These are phyloP conservation scores for Boletus mariae DNA, from an alignment of 1,284 basidiomycete genomes.

Conservation along the genomic window DNA sequence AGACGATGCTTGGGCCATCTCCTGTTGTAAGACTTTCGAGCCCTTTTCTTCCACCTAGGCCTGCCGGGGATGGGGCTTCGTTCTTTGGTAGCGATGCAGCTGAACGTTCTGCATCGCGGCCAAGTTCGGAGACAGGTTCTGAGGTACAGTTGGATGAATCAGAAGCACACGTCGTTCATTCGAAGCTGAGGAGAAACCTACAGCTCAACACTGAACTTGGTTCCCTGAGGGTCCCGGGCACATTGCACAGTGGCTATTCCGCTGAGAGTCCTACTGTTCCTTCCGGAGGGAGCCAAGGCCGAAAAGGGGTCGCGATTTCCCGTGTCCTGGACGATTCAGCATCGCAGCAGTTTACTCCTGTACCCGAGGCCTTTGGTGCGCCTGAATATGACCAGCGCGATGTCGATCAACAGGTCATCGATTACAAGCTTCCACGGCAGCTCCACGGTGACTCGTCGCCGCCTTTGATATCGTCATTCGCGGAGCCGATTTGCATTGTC, in stretches of 20 bases:
- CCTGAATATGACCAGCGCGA: slow-evolving; percentile 12
- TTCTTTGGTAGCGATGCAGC: slow-evolving; percentile 5
- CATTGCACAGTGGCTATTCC: neutral
- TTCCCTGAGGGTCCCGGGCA: neutral
- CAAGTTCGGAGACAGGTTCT: slow-evolving; percentile 15
- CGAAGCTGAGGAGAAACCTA: neutral
- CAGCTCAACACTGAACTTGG: slow-evolving; percentile 5
- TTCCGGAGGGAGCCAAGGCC: neutral
- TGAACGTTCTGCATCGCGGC: slow-evolving; percentile 9
- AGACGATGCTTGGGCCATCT: slow-evolving; percentile 12
- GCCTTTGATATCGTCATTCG: slow-evolving; percentile 55
- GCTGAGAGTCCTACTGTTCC: neutral
- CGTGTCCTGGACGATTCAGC: neutral
- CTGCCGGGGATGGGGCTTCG: neutral
- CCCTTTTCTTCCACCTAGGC: slow-evolving; percentile 10
- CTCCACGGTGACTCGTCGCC: slow-evolving; percentile 56
- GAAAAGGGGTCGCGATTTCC: neutral
- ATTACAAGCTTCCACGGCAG: slow-evolving; percentile 57
- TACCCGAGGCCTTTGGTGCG: neutral
- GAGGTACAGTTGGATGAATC: slow-evolving; percentile 15
- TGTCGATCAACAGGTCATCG: slow-evolving; percentile 30
- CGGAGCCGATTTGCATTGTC: slow-evolving; percentile 73
- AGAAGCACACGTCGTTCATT: neutral
- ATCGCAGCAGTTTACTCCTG: slow-evolving; percentile 1
- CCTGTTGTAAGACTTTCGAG: slow-evolving; percentile 17